Percentiles rank a stretch among this genome's conserved stretches.
phyloP scores from a whole-genome alignment of 805 yeast genomes.

The Ogataea nonfermentans region DNA sequence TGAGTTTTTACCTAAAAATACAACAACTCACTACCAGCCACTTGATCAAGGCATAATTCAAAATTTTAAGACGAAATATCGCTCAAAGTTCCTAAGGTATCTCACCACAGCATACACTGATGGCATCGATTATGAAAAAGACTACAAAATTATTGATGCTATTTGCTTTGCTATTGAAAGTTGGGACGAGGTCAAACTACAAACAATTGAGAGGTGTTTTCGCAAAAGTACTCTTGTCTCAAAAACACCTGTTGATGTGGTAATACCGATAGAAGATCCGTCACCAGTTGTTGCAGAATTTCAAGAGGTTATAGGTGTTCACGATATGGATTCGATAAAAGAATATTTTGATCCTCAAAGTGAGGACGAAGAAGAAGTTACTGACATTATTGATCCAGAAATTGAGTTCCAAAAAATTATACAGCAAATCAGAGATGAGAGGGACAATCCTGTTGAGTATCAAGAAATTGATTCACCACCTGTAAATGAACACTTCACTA shows the following conservation, averaged over 20 bases:
- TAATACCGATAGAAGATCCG: not conserved
- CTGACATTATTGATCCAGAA: too few relatives aligned
- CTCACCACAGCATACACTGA: not conserved
- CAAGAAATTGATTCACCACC: too few relatives aligned
- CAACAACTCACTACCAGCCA: constrained; percentile 3
- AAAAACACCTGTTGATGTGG: not conserved
- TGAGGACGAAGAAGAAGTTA: too few relatives aligned
- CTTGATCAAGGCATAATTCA: constrained; percentile 7
- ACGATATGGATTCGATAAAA: too few relatives aligned
- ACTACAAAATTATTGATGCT: not conserved
- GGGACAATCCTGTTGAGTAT: too few relatives aligned
- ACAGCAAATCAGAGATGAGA: too few relatives aligned
- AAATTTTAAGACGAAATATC: not conserved
- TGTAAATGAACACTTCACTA: too few relatives aligned
- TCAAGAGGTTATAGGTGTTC: too few relatives aligned
- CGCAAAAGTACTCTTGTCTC: constrained; percentile 2
- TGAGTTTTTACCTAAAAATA: constrained; percentile 1
- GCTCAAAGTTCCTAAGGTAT: not conserved
- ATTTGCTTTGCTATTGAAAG: not conserved
- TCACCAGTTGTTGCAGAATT: not conserved
- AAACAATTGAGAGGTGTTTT: constrained; percentile 3
- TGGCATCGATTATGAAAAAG: not conserved
- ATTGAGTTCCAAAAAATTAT: too few relatives aligned
- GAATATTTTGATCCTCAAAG: too few relatives aligned
- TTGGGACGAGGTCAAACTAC: not conserved